A percentile compares a stretch with the other conserved stretches of the same genome.
Evolutionary conservation across 768 basidiomycete genomes (phyloP).

Genomic region (Mycena rebaudengoi): DNA sequence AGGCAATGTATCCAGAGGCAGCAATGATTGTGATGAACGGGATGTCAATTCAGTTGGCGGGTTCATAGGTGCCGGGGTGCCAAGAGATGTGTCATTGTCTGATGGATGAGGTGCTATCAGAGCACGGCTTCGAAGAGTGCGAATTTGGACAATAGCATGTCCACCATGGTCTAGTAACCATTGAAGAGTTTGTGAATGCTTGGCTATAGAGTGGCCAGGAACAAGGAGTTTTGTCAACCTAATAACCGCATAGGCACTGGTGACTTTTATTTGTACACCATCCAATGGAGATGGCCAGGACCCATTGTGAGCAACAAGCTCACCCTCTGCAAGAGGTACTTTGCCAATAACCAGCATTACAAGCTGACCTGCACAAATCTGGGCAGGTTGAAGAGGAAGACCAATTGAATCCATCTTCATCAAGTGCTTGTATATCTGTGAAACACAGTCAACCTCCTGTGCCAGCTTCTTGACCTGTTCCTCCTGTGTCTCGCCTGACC

Average conservation of each 20-base stretch:
- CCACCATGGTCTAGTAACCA: constrained; percentile 6
- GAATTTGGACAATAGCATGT: constrained; percentile 17
- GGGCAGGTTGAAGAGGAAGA: constrained; percentile 1
- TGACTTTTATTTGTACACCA: not conserved
- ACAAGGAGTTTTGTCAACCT: constrained; percentile 17
- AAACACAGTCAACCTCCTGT: constrained; percentile 18
- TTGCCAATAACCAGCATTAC: constrained; percentile 14
- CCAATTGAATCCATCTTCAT: constrained; percentile 12
- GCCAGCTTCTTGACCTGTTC: not conserved
- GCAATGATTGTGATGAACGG: no score
- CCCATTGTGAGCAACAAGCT: constrained; percentile 14
- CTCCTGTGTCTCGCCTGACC: no score
- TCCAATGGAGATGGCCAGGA: not conserved
- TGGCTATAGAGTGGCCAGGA: constrained; percentile 10
- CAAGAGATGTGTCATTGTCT: not conserved
- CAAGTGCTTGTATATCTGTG: constrained; percentile 4
- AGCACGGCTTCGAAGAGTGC: constrained; percentile 21
- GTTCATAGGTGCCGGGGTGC: constrained; percentile 5
- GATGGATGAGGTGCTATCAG: not conserved
- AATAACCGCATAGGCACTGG: constrained; percentile 18
- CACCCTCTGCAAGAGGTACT: constrained; percentile 10
- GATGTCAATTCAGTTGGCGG: no score
- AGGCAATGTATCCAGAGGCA: no score
- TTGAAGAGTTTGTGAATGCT: constrained; percentile 19
- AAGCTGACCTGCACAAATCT: constrained; percentile 13